Base-by-base conservation (phyloP, 176 grass and related monocot species). In the Alloteropsis semialata region DNA sequence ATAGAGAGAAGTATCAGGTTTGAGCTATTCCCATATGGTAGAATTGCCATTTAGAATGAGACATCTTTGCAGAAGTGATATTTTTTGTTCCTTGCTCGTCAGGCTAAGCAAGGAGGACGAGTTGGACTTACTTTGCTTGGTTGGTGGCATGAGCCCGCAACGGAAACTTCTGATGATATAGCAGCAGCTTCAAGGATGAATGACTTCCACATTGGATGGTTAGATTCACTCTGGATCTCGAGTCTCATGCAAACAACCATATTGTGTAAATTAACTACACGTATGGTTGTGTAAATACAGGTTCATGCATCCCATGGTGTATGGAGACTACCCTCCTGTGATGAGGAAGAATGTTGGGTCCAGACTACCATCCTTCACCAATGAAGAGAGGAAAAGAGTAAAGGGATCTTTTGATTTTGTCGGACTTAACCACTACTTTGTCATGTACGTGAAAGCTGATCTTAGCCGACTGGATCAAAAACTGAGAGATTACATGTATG, bases 161-260 rank as follows among this genome's bases (percentile, higher is more conserved):
- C 92, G 4, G 37, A 82, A 46, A 72, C 50, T 27, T 45, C 92
- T 22, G 88, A 95, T 25, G 96, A 98, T 79, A 60, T 90, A 77
- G 89, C 84, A 34, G 96, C 96, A 16, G 87, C 92, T 51, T 72
- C 78, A 69, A 88, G 92, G 87, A 92, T 89, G 84, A 83, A 93
- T 53, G 92, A 98, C 73, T 98, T 98, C 59, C 92, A 93, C 60
- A 85, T 98, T 53, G 96, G 96, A 86, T 98, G 92, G 96, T 98
- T 68, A 68, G 90, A 75, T 41, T 4, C 61, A 6, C 28, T 46
- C 43, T 63, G 14, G 3, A 76, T 54, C 22, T 85, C 24, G 56
- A 51, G 29, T 38, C 28, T 38, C n/a, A 21, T 10, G 22, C n/a
- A 42, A n/a, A 89, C 10, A 56, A 28, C n/a, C 42, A 56, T 65